Percentiles rank a stretch among this genome's conserved stretches.
Conservation (phyloP, 805 yeast species). For the Clavispora carvajalis region DNA sequence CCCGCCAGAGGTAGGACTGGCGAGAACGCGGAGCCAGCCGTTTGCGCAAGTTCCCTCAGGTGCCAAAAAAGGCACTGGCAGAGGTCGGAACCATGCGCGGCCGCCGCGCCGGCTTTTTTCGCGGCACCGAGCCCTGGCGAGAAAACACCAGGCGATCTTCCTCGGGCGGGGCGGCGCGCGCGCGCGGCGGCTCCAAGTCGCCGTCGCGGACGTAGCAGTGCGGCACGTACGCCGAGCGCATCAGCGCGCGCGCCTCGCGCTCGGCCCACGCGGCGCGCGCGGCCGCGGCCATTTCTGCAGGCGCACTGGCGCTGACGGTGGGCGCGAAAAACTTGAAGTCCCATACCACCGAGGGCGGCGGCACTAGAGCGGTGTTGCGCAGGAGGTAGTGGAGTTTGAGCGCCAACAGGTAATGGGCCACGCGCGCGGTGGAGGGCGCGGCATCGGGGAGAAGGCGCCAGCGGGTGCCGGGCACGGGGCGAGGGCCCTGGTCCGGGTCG, state of each 20-base stretch:
- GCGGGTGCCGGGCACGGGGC: conserved; percentile 17
- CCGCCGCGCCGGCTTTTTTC: neutral
- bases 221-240: conserved; percentile 7
- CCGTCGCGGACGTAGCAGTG: conserved; percentile 11
- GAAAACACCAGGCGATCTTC: conserved; percentile 4
- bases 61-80: conserved; percentile 16
- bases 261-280: conserved; percentile 11
- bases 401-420: conserved; percentile 21
- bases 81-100: conserved; percentile 2
- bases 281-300: neutral
- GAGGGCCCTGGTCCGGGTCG: neutral
- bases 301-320: conserved; percentile 4
- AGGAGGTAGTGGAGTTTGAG: conserved; percentile 18
- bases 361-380: conserved; percentile 3
- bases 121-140: neutral
- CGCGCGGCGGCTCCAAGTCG: neutral
- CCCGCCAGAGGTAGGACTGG: neutral
- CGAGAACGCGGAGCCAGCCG: too few relatives aligned
- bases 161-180: neutral
- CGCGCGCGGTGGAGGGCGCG: conserved; percentile 6
- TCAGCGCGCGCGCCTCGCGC: conserved; percentile 8
- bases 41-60: conserved; percentile 4
- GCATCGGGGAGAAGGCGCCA: conserved; percentile 18
- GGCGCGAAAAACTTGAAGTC: conserved; percentile 14
- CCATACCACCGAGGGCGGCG: conserved; percentile 7